phyloP scores from a whole-genome alignment of 202 grass and related monocot species.

The Schoenoplectus tabernaemontani region DNA sequence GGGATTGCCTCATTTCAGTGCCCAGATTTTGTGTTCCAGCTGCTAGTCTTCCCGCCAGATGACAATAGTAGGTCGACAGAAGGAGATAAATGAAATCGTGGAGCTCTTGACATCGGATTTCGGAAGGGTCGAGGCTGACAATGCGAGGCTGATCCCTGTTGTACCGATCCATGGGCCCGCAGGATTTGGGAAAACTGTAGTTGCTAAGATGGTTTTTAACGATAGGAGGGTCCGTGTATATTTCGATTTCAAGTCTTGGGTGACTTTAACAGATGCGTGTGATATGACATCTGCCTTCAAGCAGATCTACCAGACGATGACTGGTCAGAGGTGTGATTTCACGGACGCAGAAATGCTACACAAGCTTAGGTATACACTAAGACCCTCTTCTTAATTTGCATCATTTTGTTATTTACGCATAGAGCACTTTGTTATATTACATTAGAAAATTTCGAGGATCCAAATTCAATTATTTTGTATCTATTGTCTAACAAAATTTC shows the following conservation, averaged over 20 bases:
- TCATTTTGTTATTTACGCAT: not conserved
- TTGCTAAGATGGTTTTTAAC: conserved; percentile 25
- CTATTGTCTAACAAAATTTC: not conserved
- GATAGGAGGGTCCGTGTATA: conserved; percentile 5
- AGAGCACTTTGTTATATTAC: too few relatives aligned
- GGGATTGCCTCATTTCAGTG: not conserved
- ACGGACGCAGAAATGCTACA: conserved; percentile 33
- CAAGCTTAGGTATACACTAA: conserved; percentile 15
- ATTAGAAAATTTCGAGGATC: not conserved
- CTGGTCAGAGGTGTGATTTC: conserved; percentile 3
- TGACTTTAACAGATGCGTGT: conserved; percentile 29
- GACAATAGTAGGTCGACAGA: conserved; percentile 12
- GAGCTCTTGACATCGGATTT: not conserved
- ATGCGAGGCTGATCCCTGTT: not conserved
- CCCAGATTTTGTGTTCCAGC: not conserved
- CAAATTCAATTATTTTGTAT: not conserved
- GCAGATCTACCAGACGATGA: conserved; percentile 33
- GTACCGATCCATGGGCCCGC: conserved; percentile 29
- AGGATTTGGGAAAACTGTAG: conserved; percentile 43
- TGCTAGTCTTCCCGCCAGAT: not conserved
- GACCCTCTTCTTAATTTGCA: not conserved
- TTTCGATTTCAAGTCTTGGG: conserved; percentile 34
- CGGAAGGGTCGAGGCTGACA: not conserved
- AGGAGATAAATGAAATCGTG: conserved; percentile 30
- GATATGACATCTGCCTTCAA: conserved; percentile 26